phyloP scores from a whole-genome alignment of 108 stramenopile species.

The Heterococcus sp. region DNA sequence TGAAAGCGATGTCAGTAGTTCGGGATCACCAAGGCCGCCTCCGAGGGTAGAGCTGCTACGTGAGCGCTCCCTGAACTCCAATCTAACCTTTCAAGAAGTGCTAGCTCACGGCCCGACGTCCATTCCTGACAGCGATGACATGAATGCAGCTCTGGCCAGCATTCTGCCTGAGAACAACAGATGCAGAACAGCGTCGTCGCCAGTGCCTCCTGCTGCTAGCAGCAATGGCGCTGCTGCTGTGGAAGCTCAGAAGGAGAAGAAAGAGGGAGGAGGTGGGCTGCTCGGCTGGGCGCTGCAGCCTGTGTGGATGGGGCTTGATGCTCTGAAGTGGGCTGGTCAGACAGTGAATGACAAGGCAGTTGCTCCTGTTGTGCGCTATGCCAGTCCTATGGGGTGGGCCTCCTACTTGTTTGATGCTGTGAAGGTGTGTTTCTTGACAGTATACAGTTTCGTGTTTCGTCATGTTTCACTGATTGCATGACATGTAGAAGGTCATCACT shows the following conservation, averaged over 20 bases:
- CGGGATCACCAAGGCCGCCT: too few species aligned
- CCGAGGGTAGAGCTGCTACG: too few species aligned
- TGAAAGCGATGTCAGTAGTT: too few species aligned
- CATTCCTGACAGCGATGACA: conserved; percentile 18
- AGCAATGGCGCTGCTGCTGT: too few species aligned
- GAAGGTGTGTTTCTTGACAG: too few species aligned
- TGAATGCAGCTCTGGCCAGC: conserved; percentile 33
- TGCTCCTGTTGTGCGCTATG: conserved; percentile 27
- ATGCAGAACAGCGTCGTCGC: not conserved
- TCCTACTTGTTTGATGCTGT: conserved; percentile 6
- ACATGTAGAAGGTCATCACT: too few species aligned
- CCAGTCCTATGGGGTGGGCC: conserved; percentile 17
- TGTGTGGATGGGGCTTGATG: conserved; percentile 28
- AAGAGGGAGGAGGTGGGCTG: not conserved
- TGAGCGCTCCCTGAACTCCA: too few species aligned
- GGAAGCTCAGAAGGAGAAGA: not conserved
- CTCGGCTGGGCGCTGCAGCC: conserved; percentile 34
- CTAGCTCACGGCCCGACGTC: conserved; percentile 11
- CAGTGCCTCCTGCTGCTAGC: not conserved
- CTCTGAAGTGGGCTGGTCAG: conserved; percentile 42
- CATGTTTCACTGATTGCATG: too few species aligned
- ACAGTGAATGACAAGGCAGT: conserved; percentile 37
- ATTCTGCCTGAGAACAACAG: conserved; percentile 6
- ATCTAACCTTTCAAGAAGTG: not conserved
- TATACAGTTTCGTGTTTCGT: too few species aligned